These are phyloP conservation scores for Omphalotus olearius DNA, from an alignment of 1,284 basidiomycete genomes.

Conservation along the genomic window DNA sequence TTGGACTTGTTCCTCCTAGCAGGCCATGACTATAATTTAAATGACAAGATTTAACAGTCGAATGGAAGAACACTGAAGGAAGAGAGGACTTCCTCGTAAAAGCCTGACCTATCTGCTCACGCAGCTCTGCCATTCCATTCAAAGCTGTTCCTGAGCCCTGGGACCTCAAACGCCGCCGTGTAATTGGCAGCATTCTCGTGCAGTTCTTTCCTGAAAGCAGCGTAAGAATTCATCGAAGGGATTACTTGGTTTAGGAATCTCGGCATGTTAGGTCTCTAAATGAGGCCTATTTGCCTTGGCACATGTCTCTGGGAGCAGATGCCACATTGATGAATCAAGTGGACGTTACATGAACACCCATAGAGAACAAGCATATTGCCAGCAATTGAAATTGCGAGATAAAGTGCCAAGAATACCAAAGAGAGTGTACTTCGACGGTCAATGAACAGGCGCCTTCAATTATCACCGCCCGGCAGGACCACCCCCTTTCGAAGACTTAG, in stretches of 20 bases:
- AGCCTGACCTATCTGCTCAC: too few species aligned
- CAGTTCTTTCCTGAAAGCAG: constrained; percentile 14
- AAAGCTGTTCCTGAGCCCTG: not conserved
- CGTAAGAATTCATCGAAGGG: too few species aligned
- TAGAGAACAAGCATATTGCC: constrained; percentile 6
- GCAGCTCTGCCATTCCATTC: too few species aligned
- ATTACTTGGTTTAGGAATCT: constrained; percentile 2
- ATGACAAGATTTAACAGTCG: not conserved
- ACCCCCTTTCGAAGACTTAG: too few species aligned
- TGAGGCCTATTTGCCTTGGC: not conserved
- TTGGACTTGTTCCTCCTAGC: constrained; percentile 13
- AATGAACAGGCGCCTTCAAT: too few species aligned
- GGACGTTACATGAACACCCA: constrained; percentile 15
- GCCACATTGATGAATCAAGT: constrained; percentile 17
- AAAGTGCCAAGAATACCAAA: too few species aligned
- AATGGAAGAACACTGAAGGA: not conserved
- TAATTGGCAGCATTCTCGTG: constrained; percentile 12
- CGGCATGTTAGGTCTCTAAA: not conserved
- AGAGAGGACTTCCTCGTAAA: too few species aligned
- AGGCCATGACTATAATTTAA: not conserved
- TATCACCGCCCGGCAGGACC: too few species aligned
- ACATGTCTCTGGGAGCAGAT: not conserved
- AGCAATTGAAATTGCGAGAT: too few species aligned
- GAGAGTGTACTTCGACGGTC: too few species aligned
- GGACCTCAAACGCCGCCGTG: constrained; percentile 16